Conservation (phyloP, 2,329 filamentous ascomycete species). For the Claviceps pusilla region DNA sequence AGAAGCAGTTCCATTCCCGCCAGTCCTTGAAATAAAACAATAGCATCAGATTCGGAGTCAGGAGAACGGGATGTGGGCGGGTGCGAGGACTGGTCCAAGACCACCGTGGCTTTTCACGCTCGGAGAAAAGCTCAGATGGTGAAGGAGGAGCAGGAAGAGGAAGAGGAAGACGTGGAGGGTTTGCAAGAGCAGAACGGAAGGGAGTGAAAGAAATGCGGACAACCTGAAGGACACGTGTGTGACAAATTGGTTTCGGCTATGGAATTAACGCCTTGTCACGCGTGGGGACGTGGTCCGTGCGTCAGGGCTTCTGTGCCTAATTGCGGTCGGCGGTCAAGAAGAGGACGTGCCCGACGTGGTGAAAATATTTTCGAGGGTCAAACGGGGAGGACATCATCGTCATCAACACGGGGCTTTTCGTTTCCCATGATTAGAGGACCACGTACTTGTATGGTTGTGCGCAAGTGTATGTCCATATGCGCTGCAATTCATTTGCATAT, state of each 20-base stretch:
- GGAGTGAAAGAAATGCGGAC: not conserved
- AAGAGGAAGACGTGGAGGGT: not conserved
- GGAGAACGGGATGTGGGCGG: not conserved
- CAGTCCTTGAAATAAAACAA: not conserved
- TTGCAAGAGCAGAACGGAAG: not conserved
- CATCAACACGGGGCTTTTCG: too few species aligned
- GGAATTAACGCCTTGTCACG: not conserved
- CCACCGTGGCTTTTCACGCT: not conserved
- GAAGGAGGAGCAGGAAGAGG: not conserved
- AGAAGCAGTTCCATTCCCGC: not conserved
- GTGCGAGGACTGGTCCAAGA: not conserved
- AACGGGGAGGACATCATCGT: too few species aligned
- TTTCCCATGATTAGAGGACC: too few species aligned
- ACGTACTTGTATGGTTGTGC: too few species aligned
- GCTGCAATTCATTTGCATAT: too few species aligned
- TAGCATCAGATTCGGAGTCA: not conserved
- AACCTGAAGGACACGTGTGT: not conserved
- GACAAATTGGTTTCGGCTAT: not conserved
- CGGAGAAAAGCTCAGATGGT: not conserved
- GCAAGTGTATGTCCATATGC: too few species aligned
- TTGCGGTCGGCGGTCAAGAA: not conserved
- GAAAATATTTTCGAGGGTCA: not conserved
- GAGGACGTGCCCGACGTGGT: not conserved
- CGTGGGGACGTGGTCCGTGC: not conserved
- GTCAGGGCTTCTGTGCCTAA: not conserved